phyloP scores from a whole-genome alignment of 2,329 filamentous ascomycete genomes.

The Sporothrix dimorphospora region DNA sequence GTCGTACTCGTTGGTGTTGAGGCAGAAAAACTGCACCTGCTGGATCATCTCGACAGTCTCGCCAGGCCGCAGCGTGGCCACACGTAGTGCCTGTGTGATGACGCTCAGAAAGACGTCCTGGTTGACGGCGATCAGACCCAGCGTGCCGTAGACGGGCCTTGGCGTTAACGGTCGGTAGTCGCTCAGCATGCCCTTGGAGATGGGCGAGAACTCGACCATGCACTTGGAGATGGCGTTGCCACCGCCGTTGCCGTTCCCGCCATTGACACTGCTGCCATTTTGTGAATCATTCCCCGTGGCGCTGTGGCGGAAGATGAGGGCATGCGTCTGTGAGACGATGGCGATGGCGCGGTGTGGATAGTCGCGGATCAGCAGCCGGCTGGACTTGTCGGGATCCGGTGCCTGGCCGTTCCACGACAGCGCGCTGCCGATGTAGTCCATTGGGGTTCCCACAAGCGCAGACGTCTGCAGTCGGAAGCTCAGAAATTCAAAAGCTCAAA shows the following conservation, averaged over 20 bases:
- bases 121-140: constrained; percentile 83
- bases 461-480: not conserved
- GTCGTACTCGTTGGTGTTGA: constrained; percentile 87
- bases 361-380: constrained; percentile 83
- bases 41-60: constrained; percentile 89
- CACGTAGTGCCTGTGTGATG: constrained; percentile 76
- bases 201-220: constrained; percentile 82
- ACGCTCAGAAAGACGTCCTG: constrained; percentile 90
- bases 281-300: constrained; percentile 63
- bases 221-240: constrained; percentile 61
- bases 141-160: constrained; percentile 77
- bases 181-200: constrained; percentile 66
- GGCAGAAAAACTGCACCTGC: constrained; percentile 87
- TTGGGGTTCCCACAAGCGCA: constrained; percentile 36
- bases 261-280: constrained; percentile 45
- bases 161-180: constrained; percentile 78
- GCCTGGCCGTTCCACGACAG: constrained; percentile 51
- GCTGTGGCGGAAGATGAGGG: constrained; percentile 82
- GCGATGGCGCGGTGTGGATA: constrained; percentile 86
- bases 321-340: constrained; percentile 76
- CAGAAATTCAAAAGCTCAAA: not conserved
- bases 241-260: constrained; percentile 48
- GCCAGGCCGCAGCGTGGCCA: constrained; percentile 80
- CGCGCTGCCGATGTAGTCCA: constrained; percentile 52
- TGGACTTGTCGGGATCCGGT: constrained; percentile 61